Evolutionary conservation across 129 eudicot species (phyloP), one percentile per base, ranked within the genome.

Genomic region (Artemisia argyi): DNA sequence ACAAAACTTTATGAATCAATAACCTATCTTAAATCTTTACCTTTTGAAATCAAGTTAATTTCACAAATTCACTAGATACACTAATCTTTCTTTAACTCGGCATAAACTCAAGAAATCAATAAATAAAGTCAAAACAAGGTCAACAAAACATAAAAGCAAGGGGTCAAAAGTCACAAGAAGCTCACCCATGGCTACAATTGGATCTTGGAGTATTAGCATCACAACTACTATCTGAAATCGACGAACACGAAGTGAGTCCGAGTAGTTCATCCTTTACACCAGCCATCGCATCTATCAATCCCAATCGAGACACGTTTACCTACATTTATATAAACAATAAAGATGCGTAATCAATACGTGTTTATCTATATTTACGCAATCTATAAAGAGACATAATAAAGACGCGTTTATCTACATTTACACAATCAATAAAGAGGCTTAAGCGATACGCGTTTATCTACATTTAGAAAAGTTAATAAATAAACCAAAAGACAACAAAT

Each of bases 171-270:
- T 66, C 4, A 50, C 32, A 52, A 7, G 39, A 74, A 10, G 46
- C 93, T 66, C 85, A 91, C 97, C 85, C 57, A 7, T 78, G 81
- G 57, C 71, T 85, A 75, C 76, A 76, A 14, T 81, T 66, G 75
- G 88, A 84, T 76, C 81, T 73, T 0, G 87, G 90, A 56, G 88
- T 89, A 61, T 65, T 68, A 17, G 79, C 77, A 74, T 91, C 96
- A 73, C 75, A 85, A 61, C 92, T 86, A 49, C 79, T 79, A 73
- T 86, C 86, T 30, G 96, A 88, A 49, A 86, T 55, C 7, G 93
- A 80, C 28, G 97, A 78, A 73, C 69, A 66, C 7, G 86, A 85
- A 79, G 80, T 66, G 68, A 82, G 68, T 47, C 79, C 81, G 24
- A 78, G 57, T 35, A 14, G 68, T 54, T 84, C 86, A 69, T 76